These are phyloP conservation scores for Nepenthes alata DNA, from an alignment of 179 eudicot genomes.

Conservation along the genomic window DNA sequence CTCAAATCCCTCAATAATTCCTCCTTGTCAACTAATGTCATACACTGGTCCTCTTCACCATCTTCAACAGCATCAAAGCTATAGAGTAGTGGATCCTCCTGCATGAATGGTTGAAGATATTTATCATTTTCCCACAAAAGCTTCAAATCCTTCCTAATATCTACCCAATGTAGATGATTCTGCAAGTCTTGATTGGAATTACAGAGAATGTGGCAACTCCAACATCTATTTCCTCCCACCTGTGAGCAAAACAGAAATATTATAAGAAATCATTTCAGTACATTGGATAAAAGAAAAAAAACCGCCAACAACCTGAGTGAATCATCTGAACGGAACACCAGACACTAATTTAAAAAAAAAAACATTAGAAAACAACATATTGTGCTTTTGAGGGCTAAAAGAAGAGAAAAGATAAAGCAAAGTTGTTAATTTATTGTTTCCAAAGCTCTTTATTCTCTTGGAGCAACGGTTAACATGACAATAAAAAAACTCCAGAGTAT, in stretches of 20 bases:
- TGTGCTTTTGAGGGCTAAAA: no score
- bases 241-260: constrained; percentile 12
- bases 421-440: no score
- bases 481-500: no score
- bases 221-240: constrained; percentile 60
- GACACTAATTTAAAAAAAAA: no score
- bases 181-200: constrained; percentile 34
- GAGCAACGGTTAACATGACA: no score
- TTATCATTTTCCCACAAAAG: constrained; percentile 63
- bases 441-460: no score
- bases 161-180: constrained; percentile 40
- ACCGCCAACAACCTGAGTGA: neutral
- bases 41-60: constrained; percentile 33
- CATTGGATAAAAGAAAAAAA: neutral
- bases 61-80: constrained; percentile 69
- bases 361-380: no score
- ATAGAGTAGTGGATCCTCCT: constrained; percentile 66
- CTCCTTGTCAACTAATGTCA: constrained; percentile 26
- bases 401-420: no score
- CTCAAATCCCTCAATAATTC: constrained; percentile 25
- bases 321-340: neutral
- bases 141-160: constrained; percentile 14
- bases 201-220: constrained; percentile 48
- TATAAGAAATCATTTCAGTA: neutral
- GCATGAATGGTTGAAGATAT: constrained; percentile 55